Percentiles rank a stretch among this genome's conserved stretches.
Conservation (phyloP, 2,329 filamentous ascomycete species). For the Aspergillus japonicus region DNA sequence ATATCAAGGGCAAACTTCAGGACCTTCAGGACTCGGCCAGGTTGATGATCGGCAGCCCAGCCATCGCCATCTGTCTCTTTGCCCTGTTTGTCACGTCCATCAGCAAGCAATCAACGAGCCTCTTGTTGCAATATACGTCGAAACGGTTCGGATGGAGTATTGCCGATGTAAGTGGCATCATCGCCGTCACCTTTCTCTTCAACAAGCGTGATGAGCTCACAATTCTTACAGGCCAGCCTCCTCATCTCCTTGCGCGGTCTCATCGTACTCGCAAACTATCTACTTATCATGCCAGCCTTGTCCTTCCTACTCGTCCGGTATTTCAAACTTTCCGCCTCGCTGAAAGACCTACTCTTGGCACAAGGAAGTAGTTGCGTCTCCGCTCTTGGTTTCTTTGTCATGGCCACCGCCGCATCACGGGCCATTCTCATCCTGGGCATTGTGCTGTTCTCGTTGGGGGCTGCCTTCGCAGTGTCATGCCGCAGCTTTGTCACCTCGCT, state of each 20-base stretch:
- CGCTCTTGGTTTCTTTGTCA: conserved; percentile 20
- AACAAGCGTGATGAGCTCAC: conserved; percentile 8
- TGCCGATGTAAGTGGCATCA: conserved; percentile 19
- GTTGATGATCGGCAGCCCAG: conserved; percentile 26
- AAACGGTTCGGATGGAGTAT: conserved; percentile 32
- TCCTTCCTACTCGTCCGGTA: conserved; percentile 17
- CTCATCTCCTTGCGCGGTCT: conserved; percentile 28
- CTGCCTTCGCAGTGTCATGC: conserved; percentile 21
- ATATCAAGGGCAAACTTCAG: conserved; percentile 13
- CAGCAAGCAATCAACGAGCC: conserved; percentile 20
- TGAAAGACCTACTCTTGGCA: conserved; percentile 23
- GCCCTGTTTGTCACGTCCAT: conserved; percentile 24
- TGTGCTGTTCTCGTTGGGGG: conserved; percentile 26
- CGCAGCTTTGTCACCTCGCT: conserved; percentile 30
- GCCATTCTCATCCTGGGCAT: conserved; percentile 19
- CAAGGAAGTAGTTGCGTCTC: conserved; percentile 22
- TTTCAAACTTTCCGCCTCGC: conserved; percentile 20
- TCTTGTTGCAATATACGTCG: conserved; percentile 32
- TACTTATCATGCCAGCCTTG: conserved; percentile 25
- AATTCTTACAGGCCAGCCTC: conserved; percentile 24
- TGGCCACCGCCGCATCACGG: conserved; percentile 17
- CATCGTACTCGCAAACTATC: conserved; percentile 21
- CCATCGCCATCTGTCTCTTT: conserved; percentile 22
- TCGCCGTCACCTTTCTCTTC: too few relatives aligned
- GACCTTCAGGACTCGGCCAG: conserved; percentile 23